A percentile compares a stretch with the other conserved stretches of the same genome.
These are phyloP conservation scores for Ophiostoma himal-ulmi DNA, from an alignment of 2,329 filamentous ascomycete species.

Conservation along the genomic window DNA sequence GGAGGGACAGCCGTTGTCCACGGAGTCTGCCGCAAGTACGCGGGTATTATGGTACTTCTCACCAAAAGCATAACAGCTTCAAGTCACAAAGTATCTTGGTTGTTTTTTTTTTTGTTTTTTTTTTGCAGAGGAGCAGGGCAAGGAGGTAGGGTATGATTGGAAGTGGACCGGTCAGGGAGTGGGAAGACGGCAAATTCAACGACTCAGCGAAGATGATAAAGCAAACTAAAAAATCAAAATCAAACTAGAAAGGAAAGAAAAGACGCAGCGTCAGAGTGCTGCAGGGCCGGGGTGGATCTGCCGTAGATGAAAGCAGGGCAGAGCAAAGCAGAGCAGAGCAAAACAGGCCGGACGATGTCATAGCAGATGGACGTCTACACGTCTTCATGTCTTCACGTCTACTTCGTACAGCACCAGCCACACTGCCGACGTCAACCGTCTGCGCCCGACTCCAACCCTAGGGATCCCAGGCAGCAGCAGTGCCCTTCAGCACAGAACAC, in stretches of 20 bases:
- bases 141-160: neutral
- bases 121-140: slow-evolving; percentile 3
- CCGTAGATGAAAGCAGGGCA: neutral
- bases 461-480: too few relatives aligned
- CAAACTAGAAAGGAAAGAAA: neutral
- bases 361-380: neutral
- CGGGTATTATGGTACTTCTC: neutral
- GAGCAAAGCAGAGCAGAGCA: neutral
- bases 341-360: neutral
- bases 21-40: neutral
- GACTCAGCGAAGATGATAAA: too few relatives aligned
- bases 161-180: neutral
- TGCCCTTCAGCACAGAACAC: neutral
- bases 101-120: slow-evolving; percentile 8
- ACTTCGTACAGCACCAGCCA: neutral
- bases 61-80: too few relatives aligned
- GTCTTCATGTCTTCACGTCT: too few relatives aligned
- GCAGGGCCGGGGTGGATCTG: neutral
- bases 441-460: neutral
- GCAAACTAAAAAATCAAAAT: too few relatives aligned
- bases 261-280: neutral
- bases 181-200: too few relatives aligned
- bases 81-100: neutral
- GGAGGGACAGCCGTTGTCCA: neutral
- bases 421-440: neutral